Conservation (phyloP, 2,329 filamentous ascomycete species). For the Parafenestella ontariensis region DNA sequence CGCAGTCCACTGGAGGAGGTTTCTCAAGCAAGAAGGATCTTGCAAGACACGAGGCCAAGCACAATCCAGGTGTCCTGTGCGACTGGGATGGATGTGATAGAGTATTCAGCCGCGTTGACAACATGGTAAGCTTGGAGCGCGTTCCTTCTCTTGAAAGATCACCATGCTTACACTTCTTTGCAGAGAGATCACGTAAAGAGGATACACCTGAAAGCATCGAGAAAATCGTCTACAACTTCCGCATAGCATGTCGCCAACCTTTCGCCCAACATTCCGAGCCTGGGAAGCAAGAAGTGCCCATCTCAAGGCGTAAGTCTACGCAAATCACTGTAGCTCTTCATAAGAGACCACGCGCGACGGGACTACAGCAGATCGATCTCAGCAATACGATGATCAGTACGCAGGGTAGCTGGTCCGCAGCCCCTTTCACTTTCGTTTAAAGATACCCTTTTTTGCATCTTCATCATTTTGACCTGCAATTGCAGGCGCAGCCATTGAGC, state of each 20-base stretch:
- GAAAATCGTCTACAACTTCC: conserved; percentile 31
- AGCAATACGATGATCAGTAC: conserved; percentile 10
- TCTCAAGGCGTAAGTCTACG: not conserved
- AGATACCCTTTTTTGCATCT: conserved; percentile 32
- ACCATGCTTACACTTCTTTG: conserved; percentile 22
- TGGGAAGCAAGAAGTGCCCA: not conserved
- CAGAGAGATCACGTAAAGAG: conserved; percentile 52
- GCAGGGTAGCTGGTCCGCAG: conserved; percentile 18
- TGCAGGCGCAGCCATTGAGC: conserved; percentile 8
- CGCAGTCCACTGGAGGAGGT: conserved; percentile 62
- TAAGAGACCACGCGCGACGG: not conserved
- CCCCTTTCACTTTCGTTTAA: conserved; percentile 35
- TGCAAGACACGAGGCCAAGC: conserved; percentile 67
- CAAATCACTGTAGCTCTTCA: not conserved
- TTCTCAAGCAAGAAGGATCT: conserved; percentile 70
- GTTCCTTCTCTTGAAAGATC: not conserved
- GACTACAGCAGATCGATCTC: not conserved
- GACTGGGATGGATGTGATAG: conserved; percentile 65
- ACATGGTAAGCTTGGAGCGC: conserved; percentile 58
- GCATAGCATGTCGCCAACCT: conserved; percentile 4
- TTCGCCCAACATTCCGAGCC: not conserved
- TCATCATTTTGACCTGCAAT: conserved; percentile 14
- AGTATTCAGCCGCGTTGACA: conserved; percentile 67
- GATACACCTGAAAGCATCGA: conserved; percentile 48
- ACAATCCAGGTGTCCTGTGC: conserved; percentile 66